phyloP scores from a whole-genome alignment of 495 filamentous ascomycete species.

The Tetracladium setigerum region DNA sequence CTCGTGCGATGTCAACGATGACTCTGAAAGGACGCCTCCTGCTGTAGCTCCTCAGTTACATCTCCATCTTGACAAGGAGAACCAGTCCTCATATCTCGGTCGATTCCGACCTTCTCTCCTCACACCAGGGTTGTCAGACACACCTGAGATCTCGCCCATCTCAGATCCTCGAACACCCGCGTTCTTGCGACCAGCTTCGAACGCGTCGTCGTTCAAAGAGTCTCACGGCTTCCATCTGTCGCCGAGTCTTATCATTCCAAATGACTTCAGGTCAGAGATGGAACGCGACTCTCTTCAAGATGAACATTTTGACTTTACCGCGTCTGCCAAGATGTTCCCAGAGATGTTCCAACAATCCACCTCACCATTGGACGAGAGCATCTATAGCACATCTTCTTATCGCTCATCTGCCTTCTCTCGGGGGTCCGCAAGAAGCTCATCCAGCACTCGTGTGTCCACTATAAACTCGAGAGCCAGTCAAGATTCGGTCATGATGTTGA shows the following conservation, averaged over 20 bases:
- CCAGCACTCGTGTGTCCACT: slow-evolving; percentile 14
- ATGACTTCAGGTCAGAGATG: slow-evolving; percentile 21
- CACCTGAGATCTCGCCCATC: slow-evolving; percentile 33
- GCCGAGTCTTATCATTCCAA: slow-evolving; percentile 46
- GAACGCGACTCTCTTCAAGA: slow-evolving; percentile 18
- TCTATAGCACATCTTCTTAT: slow-evolving; percentile 18
- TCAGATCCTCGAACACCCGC: slow-evolving; percentile 18
- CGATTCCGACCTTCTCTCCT: slow-evolving; percentile 28
- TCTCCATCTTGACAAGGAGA: slow-evolving; percentile 16
- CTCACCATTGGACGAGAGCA: slow-evolving; percentile 17
- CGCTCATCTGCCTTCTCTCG: slow-evolving; percentile 20
- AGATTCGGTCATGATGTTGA: slow-evolving; percentile 15
- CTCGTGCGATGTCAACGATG: slow-evolving; percentile 27
- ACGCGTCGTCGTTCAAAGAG: slow-evolving; percentile 45
- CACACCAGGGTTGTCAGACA: slow-evolving; percentile 32
- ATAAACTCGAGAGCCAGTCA: slow-evolving; percentile 13
- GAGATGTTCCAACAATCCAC: slow-evolving; percentile 9
- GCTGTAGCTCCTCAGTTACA: slow-evolving; percentile 4
- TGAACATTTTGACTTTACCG: slow-evolving; percentile 9
- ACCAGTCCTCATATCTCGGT: slow-evolving; percentile 16
- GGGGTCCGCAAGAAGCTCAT: slow-evolving; percentile 13
- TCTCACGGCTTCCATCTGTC: slow-evolving; percentile 47
- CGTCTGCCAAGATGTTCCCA: slow-evolving; percentile 11
- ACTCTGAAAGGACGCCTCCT: slow-evolving; percentile 19
- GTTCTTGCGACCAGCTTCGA: slow-evolving; percentile 27